Base-by-base conservation (phyloP, 352 stramenopile species). In the Pythium monospermum region DNA sequence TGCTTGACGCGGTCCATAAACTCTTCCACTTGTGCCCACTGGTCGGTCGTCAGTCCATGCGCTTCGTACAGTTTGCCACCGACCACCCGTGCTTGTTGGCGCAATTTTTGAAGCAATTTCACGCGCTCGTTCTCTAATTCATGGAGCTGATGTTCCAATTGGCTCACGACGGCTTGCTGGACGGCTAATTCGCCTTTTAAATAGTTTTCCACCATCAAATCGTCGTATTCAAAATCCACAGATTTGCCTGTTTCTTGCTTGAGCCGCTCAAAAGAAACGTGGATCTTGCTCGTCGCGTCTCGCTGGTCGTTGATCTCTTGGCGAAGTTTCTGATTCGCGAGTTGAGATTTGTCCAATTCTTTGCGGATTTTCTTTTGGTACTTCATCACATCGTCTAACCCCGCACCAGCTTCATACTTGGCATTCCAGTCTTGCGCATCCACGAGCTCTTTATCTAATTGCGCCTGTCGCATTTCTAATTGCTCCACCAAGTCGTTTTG, bases 341-440 rank as follows among this genome's bases (percentile, higher is more conserved):
- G 54, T 32, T 84, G 71, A 48, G 87, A 73, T 22, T 73, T 70
- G 13, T 79, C 68, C 10, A 89, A 57, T 32, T 89, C 66, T n/a
- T 71, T 59, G 4, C 76, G 73, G 3, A 92, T 60, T 37, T 85
- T 81, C 59, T 86, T 87, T 31, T 90, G 75, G 57, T 75, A 78
- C 36, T 71, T 77, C 37, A 88, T 62, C n/a, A 87, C 73, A 44
- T 89, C 81, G 53, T 88, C 76, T 18, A 92, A 42, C 0, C 81
- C 81, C 27, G 76, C 74, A 18, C 69, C 54, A 8, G 68, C 53
- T 47, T 92, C 81, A 30, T 92, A 92, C 26, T 76, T 77, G 3
- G 61, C 66, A 48, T 87, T 90, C 73, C 70, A 86, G 21, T 69
- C 62, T 23, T 86, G 64, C 0, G 77, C 71, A 13, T 88, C 74